These are phyloP conservation scores for Mycena sanguinolenta DNA, from an alignment of 768 basidiomycete genomes.

Conservation along the genomic window DNA sequence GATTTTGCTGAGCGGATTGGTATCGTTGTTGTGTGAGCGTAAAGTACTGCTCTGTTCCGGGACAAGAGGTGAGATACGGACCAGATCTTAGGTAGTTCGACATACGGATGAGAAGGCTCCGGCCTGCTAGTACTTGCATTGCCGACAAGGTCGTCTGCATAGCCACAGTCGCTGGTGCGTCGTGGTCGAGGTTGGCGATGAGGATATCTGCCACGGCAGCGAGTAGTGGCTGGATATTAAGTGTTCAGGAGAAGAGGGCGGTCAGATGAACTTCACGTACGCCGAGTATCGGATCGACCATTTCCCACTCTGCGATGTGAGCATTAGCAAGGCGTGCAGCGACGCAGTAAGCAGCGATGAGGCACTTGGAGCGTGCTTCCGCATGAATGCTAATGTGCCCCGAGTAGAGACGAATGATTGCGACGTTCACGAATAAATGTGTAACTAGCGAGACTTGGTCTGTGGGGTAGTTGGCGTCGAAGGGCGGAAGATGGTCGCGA, in stretches of 20 bases:
- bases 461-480: too few relatives aligned
- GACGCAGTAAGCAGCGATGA: conserved; percentile 5
- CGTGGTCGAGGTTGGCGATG: background rate
- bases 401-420: conserved; percentile 17
- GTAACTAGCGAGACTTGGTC: background rate
- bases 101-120: conserved; percentile 15
- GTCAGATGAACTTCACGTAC: background rate
- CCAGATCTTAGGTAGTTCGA: background rate
- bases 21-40: too few relatives aligned
- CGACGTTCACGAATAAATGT: conserved; percentile 10
- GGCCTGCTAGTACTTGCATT: background rate
- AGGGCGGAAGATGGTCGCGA: background rate
- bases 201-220: background rate
- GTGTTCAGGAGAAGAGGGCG: background rate
- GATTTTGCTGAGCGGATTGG: too few relatives aligned
- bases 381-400: background rate
- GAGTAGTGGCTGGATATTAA: conserved; percentile 2
- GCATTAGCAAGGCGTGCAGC: background rate
- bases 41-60: too few relatives aligned
- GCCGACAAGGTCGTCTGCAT: background rate
- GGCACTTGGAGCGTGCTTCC: conserved; percentile 2
- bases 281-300: conserved; percentile 22
- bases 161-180: background rate
- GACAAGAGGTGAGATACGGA: too few relatives aligned
- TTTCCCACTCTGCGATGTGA: background rate